Evolutionary conservation across 2,329 filamentous ascomycete species (phyloP).

Genomic region (Phaeophleospora eucalypticola): DNA sequence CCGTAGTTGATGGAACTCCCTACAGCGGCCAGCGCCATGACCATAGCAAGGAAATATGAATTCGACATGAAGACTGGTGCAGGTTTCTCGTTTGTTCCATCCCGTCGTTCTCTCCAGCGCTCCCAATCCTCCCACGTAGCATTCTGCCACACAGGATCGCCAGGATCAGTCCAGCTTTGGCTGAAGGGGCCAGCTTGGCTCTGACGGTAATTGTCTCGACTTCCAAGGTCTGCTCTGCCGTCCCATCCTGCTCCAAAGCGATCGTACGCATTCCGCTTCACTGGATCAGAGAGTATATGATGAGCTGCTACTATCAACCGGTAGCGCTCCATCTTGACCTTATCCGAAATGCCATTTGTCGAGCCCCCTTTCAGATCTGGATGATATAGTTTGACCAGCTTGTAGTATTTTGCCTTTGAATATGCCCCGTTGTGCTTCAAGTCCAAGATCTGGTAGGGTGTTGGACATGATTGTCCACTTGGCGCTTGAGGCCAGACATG

Average conservation of each 20-base stretch:
- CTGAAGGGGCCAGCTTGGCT: slow-evolving; percentile 32
- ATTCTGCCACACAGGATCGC: slow-evolving; percentile 60
- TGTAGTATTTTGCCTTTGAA: slow-evolving; percentile 78
- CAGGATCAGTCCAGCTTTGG: slow-evolving; percentile 34
- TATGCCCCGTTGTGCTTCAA: slow-evolving; percentile 62
- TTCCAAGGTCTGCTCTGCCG: slow-evolving; percentile 39
- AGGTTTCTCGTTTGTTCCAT: slow-evolving; percentile 41
- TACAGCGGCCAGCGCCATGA: slow-evolving; percentile 65
- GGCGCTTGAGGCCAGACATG: slow-evolving; percentile 33
- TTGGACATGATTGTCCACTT: slow-evolving; percentile 51
- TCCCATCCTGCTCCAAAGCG: slow-evolving; percentile 76
- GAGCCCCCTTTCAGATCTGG: slow-evolving; percentile 61
- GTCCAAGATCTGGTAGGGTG: slow-evolving; percentile 86
- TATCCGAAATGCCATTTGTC: slow-evolving; percentile 50
- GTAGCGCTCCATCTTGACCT: slow-evolving; percentile 78
- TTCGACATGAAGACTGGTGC: slow-evolving; percentile 69
- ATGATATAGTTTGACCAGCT: slow-evolving; percentile 93
- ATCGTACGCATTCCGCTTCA: slow-evolving; percentile 78
- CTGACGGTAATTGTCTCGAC: slow-evolving; percentile 7
- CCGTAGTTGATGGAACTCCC: slow-evolving; percentile 70
- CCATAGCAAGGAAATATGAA: slow-evolving; percentile 68
- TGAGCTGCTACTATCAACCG: slow-evolving; percentile 84
- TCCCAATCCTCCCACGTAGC: slow-evolving; percentile 99
- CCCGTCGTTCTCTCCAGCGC: slow-evolving; percentile 59
- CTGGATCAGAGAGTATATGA: slow-evolving; percentile 76